Evolutionary conservation across 148 eudicot species (phyloP), one percentile per base, ranked within the genome.

Genomic region (Rhododendron griersonianum): DNA sequence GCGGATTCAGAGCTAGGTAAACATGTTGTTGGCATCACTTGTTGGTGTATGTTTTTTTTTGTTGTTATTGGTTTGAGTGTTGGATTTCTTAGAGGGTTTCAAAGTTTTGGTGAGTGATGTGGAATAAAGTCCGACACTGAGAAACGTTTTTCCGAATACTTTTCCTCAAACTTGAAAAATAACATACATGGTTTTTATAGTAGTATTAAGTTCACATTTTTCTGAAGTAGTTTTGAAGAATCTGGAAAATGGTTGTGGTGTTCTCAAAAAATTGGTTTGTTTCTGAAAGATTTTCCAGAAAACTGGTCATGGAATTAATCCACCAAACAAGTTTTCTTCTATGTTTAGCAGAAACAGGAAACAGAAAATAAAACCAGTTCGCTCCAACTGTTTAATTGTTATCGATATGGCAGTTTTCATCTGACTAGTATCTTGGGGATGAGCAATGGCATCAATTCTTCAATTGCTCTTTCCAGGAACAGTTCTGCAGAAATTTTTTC

Each of bases 1-100:
- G 84, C 87, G 0, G 14, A 53, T 71, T 50, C 84, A 23, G 87
- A 86, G 21, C 80, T 86, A 47, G 84, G 84, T 81, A 78, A 7
- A 61, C 0, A 57, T 63, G n/a, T 16, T 57, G 3, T 4, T 79
- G 39, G 21, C 13, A 61, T 23, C 69, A 7, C 8, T 21, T 61
- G 10, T 61, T 61, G 45, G 45, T 41, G 45, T 41, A 41, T 5
- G 45, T 41, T 41, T 41, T 41, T 41, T 41, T 0, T 41, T 41
- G 0, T 2, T 19, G 69, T 11, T 41, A 3, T 19, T 50, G 16
- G 45, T 2, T 50, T 35, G 21, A 19, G 14, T 47, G 11, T 47
- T 1, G 50, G 11, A 47, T 47, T 47, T 47, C 11, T 9, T 47
- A 47, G 11, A 47, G 50, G 50, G 50, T 47, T 47, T 47, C 50